Evolutionary conservation across 2,329 filamentous ascomycete genomes (phyloP), one percentile per base, ranked within the genome.

Genomic region (Penicillium sp.): DNA sequence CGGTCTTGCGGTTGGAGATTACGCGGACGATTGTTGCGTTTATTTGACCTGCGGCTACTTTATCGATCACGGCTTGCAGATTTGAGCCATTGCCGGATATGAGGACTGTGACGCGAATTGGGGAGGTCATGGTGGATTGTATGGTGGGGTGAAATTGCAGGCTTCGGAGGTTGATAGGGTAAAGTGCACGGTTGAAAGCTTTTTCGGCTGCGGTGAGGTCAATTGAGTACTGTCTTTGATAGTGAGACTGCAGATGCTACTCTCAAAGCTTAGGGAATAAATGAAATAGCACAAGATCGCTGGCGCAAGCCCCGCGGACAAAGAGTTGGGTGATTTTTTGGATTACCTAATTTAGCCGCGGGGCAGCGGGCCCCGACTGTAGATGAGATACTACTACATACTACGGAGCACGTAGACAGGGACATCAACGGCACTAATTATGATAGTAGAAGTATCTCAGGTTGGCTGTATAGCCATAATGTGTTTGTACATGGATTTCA

Each of bases 31-130:
- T 83, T 62, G 79, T 77, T 6, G 79, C 76, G 40, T 82, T 78
- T 31, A 85, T 78, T 25, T 75, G 66, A 33, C 74, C 72, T 29
- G 79, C 72, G 53, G 77, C 75, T 73, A 78, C 77, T 58, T 83
- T 82, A 71, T 88, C 84, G 68, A 88, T 87, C 51, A 96, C 81
- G 56, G 89, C 89, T 79, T 93, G 89, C 21, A 92, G 84, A 72
- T 93, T 93, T 39, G 87, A 86, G 65, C 90, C 90, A 63, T 83
- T 87, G 73, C 90, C 88, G 49, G 86, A 89, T 72, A 87, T 87
- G 69, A 91, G 83, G 65, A 90, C 84, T 51, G 87, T 81, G 65
- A 90, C 81, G 55, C 82, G 83, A 66, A 76, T 70, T 41, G 71
- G 71, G 9, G 68, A 53, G 29, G 66, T 36, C 72, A 74, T 74